Evolutionary conservation across 2,329 filamentous ascomycete species (phyloP), one percentile per base, ranked within the genome.

Genomic region (Xylariaceae sp.): DNA sequence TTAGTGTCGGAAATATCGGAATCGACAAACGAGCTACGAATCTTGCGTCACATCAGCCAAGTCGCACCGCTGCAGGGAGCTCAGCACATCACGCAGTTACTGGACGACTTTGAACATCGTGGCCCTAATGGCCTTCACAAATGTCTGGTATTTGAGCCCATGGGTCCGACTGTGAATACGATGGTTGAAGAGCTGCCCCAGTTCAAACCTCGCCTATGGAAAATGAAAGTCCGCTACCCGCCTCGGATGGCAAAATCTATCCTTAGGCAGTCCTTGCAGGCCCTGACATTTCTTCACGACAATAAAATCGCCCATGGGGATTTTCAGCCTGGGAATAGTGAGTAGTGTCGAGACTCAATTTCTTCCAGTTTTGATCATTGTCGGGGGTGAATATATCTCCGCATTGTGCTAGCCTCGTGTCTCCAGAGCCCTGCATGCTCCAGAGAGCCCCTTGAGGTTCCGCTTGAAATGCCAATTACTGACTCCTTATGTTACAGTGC

Each of bases 41-140:
- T 69, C 12, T 52, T 67, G 46, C 58, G 45, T 14, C 56, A 51
- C n/a, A 29, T 66, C 37, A 49, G 33, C 8, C 9, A 66, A 46
- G 57, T 53, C 40, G 56, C 65, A 47, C 63, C 65, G n/a, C n/a
- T n/a, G 51, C 48, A 40, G 41, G 55, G 59, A 17, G 56, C 44
- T 17, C 56, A 56, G 31, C 62, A 78, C 67, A 33, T 77, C 9
- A 70, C 76, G 34, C 67, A 58, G 19, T 37, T 78, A 19, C 56
- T 74, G 19, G 72, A 78, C 58, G 21, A 67, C n/a, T 80, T 80
- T 34, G 33, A 72, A 8, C 46, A 76, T 40, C 37, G 62, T 2
- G 77, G 79, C 8, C 77, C 76, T 7, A 81, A 81, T 65, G 77
- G 78, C 9, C 67, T 28, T 2, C 78, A 82, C 58, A 60, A 69